Evolutionary conservation across 441 rosid genomes (phyloP).

Genomic region (Syzygium syzygioides): DNA sequence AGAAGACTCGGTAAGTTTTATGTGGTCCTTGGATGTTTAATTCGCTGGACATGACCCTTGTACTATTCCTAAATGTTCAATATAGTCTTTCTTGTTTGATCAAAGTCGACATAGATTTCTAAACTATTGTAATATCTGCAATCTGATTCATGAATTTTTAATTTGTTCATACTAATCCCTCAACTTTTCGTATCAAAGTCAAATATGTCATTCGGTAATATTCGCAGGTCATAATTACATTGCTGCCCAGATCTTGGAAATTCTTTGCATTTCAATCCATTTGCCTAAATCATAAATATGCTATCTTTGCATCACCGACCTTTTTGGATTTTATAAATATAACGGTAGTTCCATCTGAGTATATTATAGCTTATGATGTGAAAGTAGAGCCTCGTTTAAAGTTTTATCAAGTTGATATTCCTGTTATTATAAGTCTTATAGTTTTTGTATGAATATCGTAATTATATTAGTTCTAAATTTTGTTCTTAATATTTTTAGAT

Average conservation of each 20-base stretch:
- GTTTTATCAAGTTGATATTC: neutral
- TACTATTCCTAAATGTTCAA: rapidly evolving
- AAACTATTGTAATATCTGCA: neutral
- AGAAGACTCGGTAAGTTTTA: no score
- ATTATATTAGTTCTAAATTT: neutral
- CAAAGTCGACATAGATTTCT: rapidly evolving
- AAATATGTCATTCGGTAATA: neutral
- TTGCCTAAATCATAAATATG: neutral
- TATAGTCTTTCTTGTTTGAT: neutral
- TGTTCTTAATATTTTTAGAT: neutral
- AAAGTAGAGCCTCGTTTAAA: neutral
- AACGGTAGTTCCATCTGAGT: neutral
- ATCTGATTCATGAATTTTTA: neutral
- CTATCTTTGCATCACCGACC: neutral
- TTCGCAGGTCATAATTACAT: rapidly evolving
- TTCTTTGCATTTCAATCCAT: neutral
- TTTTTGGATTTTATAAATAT: neutral
- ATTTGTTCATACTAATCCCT: neutral
- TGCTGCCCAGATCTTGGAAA: neutral
- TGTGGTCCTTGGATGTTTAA: neutral
- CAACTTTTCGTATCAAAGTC: neutral
- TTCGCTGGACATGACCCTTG: rapidly evolving
- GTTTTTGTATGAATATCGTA: neutral
- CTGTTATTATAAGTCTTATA: neutral
- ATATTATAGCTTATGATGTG: neutral